These are phyloP conservation scores for Pythium biforme DNA, from an alignment of 352 stramenopile species.

Conservation along the genomic window DNA sequence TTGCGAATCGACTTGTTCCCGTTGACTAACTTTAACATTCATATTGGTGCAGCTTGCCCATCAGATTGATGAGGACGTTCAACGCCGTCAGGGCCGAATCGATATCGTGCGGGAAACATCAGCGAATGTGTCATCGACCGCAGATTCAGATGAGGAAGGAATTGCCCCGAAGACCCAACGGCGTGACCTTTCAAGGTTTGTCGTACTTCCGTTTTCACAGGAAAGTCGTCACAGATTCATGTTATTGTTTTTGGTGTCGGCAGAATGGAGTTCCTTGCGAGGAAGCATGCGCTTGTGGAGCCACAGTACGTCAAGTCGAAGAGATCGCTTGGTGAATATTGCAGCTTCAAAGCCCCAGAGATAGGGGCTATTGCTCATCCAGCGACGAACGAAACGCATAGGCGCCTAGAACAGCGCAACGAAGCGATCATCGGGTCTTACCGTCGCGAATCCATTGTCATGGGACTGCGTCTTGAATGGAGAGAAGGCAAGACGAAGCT, in stretches of 20 bases:
- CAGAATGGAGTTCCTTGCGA: slow-evolving; percentile 49
- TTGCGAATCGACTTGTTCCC: not conserved
- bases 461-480: slow-evolving; percentile 69
- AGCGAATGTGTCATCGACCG: not conserved
- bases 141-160: not conserved
- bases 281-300: slow-evolving; percentile 51
- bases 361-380: not conserved
- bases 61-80: slow-evolving; percentile 63
- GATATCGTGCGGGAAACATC: not conserved
- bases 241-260: not conserved
- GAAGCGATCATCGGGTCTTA: slow-evolving; percentile 11
- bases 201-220: not conserved
- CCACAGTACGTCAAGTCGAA: slow-evolving; percentile 39
- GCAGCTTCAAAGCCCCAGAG: slow-evolving; percentile 49
- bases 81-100: slow-evolving; percentile 16
- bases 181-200: slow-evolving; percentile 43
- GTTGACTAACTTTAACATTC: not conserved
- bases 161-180: slow-evolving; percentile 2
- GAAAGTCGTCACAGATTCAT: not conserved
- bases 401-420: not conserved
- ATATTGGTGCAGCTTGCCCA: slow-evolving; percentile 36
- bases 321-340: slow-evolving; percentile 49
- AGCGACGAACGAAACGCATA: not conserved
- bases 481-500: slow-evolving; percentile 62
- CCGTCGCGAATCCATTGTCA: slow-evolving; percentile 40